These are phyloP conservation scores for Vaccinium darrowii DNA, from an alignment of 148 eudicot species.

Conservation along the genomic window DNA sequence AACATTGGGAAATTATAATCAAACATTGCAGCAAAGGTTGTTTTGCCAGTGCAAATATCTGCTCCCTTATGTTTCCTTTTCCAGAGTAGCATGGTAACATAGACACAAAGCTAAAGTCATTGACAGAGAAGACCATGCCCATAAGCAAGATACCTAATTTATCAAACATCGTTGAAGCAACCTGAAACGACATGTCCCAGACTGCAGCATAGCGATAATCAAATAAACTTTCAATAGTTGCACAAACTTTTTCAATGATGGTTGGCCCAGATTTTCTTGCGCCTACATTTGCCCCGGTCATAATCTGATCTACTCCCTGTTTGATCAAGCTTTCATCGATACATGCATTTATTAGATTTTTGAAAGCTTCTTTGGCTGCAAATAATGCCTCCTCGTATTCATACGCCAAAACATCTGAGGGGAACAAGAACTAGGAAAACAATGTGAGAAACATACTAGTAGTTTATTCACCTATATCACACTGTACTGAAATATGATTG, in stretches of 20 bases:
- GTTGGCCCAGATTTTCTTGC: conserved; percentile 58
- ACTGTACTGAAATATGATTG: background rate
- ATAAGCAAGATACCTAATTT: conserved; percentile 60
- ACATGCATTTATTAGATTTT: conserved; percentile 64
- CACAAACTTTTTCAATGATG: conserved; percentile 74
- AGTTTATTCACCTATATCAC: background rate
- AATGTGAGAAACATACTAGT: conserved; percentile 20
- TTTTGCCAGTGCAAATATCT: background rate
- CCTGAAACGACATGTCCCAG: conserved; percentile 86
- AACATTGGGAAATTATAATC: background rate
- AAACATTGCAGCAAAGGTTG: background rate
- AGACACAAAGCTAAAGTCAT: background rate
- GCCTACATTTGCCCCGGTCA: conserved; percentile 22
- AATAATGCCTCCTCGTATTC: conserved; percentile 78
- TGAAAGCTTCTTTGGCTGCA: conserved; percentile 74
- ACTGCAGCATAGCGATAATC: conserved; percentile 62
- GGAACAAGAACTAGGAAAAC: conserved; percentile 6
- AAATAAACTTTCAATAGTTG: conserved; percentile 69
- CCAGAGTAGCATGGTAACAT: background rate
- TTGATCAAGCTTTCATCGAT: conserved; percentile 77
- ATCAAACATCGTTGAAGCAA: conserved; percentile 76
- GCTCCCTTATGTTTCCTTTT: background rate
- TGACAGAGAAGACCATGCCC: background rate
- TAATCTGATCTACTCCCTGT: conserved; percentile 58
- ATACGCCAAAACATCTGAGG: conserved; percentile 75